Evolutionary conservation across 2,329 filamentous ascomycete species (phyloP), one percentile per base, ranked within the genome.

Genomic region (Cladosporium sp.): DNA sequence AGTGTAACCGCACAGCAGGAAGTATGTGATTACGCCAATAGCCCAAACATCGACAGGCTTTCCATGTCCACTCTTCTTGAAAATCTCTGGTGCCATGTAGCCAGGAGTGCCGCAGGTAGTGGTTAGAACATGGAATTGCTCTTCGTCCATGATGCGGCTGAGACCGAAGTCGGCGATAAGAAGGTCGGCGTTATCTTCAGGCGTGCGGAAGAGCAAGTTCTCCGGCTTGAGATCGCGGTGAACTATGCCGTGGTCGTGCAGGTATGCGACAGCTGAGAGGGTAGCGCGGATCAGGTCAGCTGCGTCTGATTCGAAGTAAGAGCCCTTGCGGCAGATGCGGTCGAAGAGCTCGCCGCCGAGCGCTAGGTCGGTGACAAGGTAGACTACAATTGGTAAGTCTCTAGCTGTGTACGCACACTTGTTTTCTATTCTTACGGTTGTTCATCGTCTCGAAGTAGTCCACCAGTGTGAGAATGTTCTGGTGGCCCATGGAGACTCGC

Each of bases 401-500:
- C 40, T 49, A 68, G 69, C 40, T 37, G 12, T 5, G 1, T 49
- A 23, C 14, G 29, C 16, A 37, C 7, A 8, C 3, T 8, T 1
- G 11, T 7, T n/a, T n/a, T n/a, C 7, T 10, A 28, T 14, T 73
- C 84, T 65, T 80, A 89, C 88, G 86, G 80, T 99, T 99, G 82
- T 99, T 98, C 91, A 97, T 96, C 7, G 95, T 99, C 82, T 99
- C 95, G 76, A 99, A 99, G 80, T 98, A 99, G 82, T 99, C 95
- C 73, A 98, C 95, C 66, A 99, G 85, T 1, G 95, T 99, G 68
- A 99, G 83, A 77, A 99, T 98, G 77, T 99, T 99, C 79, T 95
- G 92, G 81, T 99, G 94, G 64, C 95, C 95, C 91, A 99, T 97
- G 1, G 94, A 98, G n/a, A 99, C 94, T 75, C 90, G 90, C 80